These are phyloP conservation scores for Collybiopsis confluens DNA, from an alignment of 768 basidiomycete species.

Conservation along the genomic window DNA sequence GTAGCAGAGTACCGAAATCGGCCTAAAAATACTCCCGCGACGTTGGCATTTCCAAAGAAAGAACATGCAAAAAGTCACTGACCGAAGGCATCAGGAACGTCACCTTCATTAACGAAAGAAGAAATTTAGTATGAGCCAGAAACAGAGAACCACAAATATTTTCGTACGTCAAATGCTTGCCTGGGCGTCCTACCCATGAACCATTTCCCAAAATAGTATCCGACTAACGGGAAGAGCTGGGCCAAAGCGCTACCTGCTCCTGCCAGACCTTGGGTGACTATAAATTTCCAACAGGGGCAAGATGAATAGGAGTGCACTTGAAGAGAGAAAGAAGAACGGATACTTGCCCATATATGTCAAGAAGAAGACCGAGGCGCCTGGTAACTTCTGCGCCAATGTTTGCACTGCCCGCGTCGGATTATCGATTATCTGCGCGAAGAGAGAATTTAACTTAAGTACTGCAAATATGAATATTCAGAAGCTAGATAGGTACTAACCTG, in stretches of 20 bases:
- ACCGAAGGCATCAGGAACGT: slow-evolving; percentile 53
- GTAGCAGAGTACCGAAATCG: slow-evolving; percentile 46
- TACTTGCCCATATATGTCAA: slow-evolving; percentile 54
- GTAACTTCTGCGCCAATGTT: slow-evolving; percentile 44
- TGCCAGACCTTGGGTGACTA: slow-evolving; percentile 48
- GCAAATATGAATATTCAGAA: too few relatives aligned
- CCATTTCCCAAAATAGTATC: slow-evolving; percentile 62
- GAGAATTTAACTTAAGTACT: too few relatives aligned
- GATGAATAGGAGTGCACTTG: neutral
- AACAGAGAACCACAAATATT: neutral
- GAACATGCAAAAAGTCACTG: slow-evolving; percentile 11
- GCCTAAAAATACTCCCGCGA: slow-evolving; percentile 27
- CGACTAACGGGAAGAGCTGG: slow-evolving; percentile 46
- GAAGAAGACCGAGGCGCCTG: slow-evolving; percentile 58
- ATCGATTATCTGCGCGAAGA: slow-evolving; percentile 29
- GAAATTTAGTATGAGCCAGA: neutral
- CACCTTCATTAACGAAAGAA: slow-evolving; percentile 21
- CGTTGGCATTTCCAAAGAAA: too few relatives aligned
- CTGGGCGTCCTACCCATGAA: slow-evolving; percentile 67
- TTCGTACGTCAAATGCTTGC: slow-evolving; percentile 41
- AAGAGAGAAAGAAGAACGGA: neutral
- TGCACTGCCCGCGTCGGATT: slow-evolving; percentile 40
- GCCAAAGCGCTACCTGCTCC: slow-evolving; percentile 50
- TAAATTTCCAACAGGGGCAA: neutral
- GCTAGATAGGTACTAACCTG: too few relatives aligned